Conservation (phyloP, 345 rosid genomes). For the Pseudoturritis turrita region DNA sequence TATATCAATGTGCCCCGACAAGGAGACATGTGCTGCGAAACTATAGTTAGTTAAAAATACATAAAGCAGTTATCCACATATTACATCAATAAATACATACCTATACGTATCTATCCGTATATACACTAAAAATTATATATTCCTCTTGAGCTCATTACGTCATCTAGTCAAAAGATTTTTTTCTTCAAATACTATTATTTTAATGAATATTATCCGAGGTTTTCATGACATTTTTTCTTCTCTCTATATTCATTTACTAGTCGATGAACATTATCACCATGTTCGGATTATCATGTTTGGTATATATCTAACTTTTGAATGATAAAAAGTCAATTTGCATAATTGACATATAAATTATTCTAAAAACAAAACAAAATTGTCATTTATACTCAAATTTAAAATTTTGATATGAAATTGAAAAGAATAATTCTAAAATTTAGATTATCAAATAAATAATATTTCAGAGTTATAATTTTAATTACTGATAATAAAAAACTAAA, state of each 20-base stretch:
- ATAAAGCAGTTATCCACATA: conserved; percentile 12
- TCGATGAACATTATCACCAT: conserved; percentile 2
- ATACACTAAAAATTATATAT: neutral
- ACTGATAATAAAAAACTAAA: neutral
- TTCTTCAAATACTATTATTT: neutral
- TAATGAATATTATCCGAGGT: neutral
- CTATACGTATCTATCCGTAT: neutral
- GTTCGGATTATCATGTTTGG: neutral
- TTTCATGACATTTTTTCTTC: neutral
- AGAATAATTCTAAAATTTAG: neutral
- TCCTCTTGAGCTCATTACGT: conserved; percentile 9
- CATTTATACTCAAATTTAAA: neutral
- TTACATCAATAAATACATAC: conserved; percentile 6
- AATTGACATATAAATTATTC: neutral
- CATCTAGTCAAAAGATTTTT: neutral
- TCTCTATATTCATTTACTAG: neutral
- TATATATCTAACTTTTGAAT: neutral
- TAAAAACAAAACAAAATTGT: too few species aligned
- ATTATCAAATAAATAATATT: neutral
- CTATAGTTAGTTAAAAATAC: conserved; percentile 18
- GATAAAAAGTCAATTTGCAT: neutral
- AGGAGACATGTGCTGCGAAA: conserved; percentile 34
- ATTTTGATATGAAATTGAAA: neutral
- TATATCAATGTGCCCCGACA: conserved; percentile 35
- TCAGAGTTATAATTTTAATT: neutral